Conservation (phyloP, 495 filamentous ascomycete species). For the Penicillium fimorum region DNA sequence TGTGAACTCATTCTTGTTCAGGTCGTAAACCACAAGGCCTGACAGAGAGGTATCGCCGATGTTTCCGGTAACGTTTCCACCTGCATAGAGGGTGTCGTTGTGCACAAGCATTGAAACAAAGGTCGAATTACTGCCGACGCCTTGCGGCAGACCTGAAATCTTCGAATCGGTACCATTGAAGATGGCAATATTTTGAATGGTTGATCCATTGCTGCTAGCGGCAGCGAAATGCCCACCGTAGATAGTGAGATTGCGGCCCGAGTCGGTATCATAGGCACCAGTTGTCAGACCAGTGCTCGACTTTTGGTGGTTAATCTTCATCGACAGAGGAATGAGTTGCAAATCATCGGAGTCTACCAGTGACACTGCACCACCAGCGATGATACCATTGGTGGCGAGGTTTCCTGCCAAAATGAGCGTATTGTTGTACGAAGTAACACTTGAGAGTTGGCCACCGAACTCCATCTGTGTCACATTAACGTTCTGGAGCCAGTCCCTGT, state of each 20-base stretch:
- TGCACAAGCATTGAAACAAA: conserved; percentile 69
- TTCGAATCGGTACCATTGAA: conserved; percentile 61
- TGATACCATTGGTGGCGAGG: conserved; percentile 66
- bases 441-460: conserved; percentile 68
- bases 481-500: conserved; percentile 84
- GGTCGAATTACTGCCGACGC: conserved; percentile 67
- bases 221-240: conserved; percentile 86
- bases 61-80: conserved; percentile 72
- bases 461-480: conserved; percentile 63
- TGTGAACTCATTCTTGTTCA: conserved; percentile 58
- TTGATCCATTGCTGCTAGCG: conserved; percentile 63
- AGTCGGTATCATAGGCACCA: conserved; percentile 71
- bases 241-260: conserved; percentile 75
- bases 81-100: conserved; percentile 72
- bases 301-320: conserved; percentile 57
- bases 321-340: conserved; percentile 54
- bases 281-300: conserved; percentile 64
- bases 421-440: conserved; percentile 60
- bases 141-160: conserved; percentile 69
- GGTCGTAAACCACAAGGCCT: conserved; percentile 79
- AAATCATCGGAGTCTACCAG: conserved; percentile 54
- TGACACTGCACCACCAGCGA: conserved; percentile 66
- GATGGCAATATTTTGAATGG: conserved; percentile 74
- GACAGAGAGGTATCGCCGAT: conserved; percentile 60
- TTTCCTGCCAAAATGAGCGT: conserved; percentile 74